Percentiles rank a stretch among this genome's conserved stretches.
Conservation (phyloP, 495 filamentous ascomycete genomes). For the Aspergillus biplanus region DNA sequence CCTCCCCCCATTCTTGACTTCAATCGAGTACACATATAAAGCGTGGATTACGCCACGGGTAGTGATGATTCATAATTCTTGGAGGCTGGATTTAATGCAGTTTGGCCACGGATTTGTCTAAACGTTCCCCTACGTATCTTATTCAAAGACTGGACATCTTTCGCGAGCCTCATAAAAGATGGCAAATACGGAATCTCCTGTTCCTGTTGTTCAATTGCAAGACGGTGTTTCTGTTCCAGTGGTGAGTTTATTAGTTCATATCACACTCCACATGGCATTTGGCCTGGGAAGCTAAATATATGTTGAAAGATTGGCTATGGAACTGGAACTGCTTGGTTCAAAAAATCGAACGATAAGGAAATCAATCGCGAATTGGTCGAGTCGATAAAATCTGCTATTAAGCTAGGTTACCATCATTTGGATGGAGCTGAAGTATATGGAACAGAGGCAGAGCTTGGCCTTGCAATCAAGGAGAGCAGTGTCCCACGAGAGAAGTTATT, state of each 20-base stretch:
- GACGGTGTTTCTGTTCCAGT: constrained; percentile 76
- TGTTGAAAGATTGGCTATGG: constrained; percentile 66
- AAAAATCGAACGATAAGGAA: constrained; percentile 42
- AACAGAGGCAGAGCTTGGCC: constrained; percentile 77
- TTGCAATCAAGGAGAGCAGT: constrained; percentile 69
- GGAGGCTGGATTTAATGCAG: not conserved
- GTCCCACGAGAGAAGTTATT: constrained; percentile 70
- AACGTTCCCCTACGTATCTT: too few relatives aligned
- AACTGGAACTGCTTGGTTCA: constrained; percentile 65
- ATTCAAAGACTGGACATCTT: too few relatives aligned
- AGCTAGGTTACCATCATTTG: constrained; percentile 72
- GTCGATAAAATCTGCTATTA: constrained; percentile 67
- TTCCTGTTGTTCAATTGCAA: constrained; percentile 63
- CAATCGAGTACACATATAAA: not conserved
- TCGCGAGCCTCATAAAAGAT: not conserved
- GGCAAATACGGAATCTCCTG: constrained; percentile 26
- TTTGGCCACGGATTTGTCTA: too few relatives aligned
- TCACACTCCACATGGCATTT: not conserved
- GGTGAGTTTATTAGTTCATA: constrained; percentile 45
- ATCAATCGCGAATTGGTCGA: constrained; percentile 52
- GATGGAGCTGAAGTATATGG: constrained; percentile 85
- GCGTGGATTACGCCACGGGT: not conserved
- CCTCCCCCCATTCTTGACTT: not conserved
- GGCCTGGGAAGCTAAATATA: constrained; percentile 31
- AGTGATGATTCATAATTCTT: not conserved